Conservation (phyloP, 176 grass and related monocot genomes). For the Juncus effusus region DNA sequence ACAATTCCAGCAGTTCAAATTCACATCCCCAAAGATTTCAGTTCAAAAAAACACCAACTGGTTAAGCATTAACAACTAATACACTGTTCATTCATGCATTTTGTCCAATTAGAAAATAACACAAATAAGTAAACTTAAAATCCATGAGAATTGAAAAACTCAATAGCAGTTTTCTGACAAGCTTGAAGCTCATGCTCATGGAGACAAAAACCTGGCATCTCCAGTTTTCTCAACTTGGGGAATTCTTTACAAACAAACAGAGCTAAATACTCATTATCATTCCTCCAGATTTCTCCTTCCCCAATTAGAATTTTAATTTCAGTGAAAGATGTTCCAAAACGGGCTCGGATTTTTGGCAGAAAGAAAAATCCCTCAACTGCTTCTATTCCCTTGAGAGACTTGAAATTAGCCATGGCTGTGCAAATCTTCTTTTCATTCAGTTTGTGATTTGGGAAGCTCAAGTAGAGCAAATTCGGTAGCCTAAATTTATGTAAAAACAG, state of each 20-base stretch:
- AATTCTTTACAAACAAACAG: not conserved
- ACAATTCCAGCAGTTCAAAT: too few species aligned
- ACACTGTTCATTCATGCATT: too few species aligned
- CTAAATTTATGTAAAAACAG: not conserved
- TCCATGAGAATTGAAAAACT: too few species aligned
- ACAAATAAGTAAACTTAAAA: too few species aligned
- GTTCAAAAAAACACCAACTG: too few species aligned
- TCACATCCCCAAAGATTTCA: too few species aligned
- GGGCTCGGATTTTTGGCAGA: not conserved
- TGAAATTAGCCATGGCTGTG: slow-evolving; percentile 1
- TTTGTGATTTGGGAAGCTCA: not conserved
- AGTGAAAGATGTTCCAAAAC: not conserved
- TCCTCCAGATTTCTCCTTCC: not conserved
- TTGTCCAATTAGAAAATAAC: too few species aligned
- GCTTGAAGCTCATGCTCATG: too few species aligned
- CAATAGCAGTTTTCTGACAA: too few species aligned
- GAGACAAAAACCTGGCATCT: not conserved
- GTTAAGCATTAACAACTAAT: too few species aligned
- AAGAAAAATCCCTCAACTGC: not conserved
- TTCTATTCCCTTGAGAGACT: slow-evolving; percentile 3
- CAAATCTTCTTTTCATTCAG: not conserved
- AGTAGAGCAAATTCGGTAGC: too few species aligned
- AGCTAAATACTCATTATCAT: not conserved
- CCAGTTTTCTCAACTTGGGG: slow-evolving; percentile 5
- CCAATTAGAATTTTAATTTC: not conserved